Evolutionary conservation across 306 rosid genomes (phyloP).

Genomic region (Sindora glabra): DNA sequence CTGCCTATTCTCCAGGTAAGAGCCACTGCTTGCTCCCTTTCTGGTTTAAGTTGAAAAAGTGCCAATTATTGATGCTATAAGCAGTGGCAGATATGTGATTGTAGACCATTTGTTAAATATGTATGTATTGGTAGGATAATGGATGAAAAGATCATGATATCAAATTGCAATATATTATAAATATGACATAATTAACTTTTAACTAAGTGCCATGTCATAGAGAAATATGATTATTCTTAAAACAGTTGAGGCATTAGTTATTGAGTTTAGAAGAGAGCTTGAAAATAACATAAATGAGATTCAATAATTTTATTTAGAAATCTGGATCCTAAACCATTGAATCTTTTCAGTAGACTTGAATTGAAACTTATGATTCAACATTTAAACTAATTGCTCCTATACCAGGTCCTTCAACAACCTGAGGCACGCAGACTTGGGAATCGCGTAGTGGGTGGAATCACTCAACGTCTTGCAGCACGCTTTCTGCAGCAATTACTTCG

Average conservation of each 20-base stretch:
- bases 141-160: neutral
- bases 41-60: too few relatives aligned
- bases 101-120: too few relatives aligned
- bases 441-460: constrained; percentile 68
- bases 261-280: neutral
- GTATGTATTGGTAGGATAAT: neutral
- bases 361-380: neutral
- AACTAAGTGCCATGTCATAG: neutral
- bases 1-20: constrained; percentile 79
- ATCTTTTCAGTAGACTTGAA: neutral
- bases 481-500: constrained; percentile 78
- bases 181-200: neutral
- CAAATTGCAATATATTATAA: neutral
- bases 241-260: neutral
- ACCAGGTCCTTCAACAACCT: constrained; percentile 78
- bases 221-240: neutral
- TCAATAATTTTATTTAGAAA: neutral
- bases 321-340: too few relatives aligned
- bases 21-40: neutral
- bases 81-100: too few relatives aligned
- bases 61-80: neutral
- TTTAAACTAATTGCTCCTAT: neutral
- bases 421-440: constrained; percentile 77
- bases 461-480: constrained; percentile 87
- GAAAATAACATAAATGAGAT: neutral